phyloP scores from a whole-genome alignment of 495 filamentous ascomycete genomes.

The Penicillium chermesinum region DNA sequence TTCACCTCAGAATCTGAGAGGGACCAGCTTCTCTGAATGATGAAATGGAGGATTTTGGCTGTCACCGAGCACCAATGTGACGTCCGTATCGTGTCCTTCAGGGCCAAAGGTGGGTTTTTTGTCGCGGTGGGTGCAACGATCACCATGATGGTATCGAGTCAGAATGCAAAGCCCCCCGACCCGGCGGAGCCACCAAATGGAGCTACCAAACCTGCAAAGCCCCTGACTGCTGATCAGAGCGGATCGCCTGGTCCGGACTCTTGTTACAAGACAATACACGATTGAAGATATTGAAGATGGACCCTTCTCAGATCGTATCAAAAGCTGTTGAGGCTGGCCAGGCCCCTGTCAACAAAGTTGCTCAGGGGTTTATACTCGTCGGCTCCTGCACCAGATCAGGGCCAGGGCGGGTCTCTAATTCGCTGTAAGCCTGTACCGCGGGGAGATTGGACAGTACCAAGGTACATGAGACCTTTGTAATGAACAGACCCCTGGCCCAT shows the following conservation, averaged over 20 bases:
- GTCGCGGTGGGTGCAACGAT: conserved; percentile 7
- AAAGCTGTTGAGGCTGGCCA: too few species aligned
- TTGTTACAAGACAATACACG: not conserved
- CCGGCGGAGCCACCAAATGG: not conserved
- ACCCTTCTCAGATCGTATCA: too few species aligned
- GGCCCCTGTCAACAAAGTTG: too few species aligned
- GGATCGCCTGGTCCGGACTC: not conserved
- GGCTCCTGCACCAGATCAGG: too few species aligned
- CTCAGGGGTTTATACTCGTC: too few species aligned
- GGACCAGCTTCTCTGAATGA: not conserved
- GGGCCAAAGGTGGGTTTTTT: not conserved
- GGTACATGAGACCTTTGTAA: not conserved
- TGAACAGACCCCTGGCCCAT: not conserved
- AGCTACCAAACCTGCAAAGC: not conserved
- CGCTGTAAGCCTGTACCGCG: too few species aligned
- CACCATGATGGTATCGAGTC: conserved; percentile 6
- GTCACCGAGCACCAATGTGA: not conserved
- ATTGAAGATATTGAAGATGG: too few species aligned
- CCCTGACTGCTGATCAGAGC: conserved; percentile 11
- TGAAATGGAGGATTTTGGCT: not conserved
- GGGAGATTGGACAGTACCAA: not conserved
- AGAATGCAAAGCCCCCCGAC: not conserved
- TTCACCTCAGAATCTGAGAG: not conserved
- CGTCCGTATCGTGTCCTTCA: not conserved
- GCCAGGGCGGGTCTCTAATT: too few species aligned